A percentile compares a stretch with the other conserved stretches of the same genome.
Conservation (phyloP, 352 stramenopile species). For the Phytopythium kandeliae region DNA sequence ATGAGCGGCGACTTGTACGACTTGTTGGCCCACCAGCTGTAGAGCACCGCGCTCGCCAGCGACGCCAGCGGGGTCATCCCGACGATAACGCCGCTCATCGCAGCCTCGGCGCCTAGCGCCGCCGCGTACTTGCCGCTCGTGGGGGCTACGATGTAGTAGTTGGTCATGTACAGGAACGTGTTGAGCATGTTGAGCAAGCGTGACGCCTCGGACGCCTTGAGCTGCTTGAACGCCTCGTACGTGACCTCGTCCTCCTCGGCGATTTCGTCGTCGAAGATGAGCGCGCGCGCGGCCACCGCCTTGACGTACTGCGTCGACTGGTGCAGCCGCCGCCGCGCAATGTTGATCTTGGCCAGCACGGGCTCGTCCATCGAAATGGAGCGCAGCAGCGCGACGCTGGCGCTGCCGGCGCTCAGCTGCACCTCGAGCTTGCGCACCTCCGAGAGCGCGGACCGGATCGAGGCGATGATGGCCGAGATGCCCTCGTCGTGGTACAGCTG, state of each 20-base stretch:
- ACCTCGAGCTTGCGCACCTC: conserved; percentile 57
- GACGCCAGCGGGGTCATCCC: conserved; percentile 96
- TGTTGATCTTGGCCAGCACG: conserved; percentile 61
- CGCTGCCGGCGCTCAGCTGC: conserved; percentile 17
- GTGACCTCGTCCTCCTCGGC: conserved; percentile 74
- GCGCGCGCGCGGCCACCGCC: conserved; percentile 67
- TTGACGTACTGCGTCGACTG: conserved; percentile 85
- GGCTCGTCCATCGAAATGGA: conserved; percentile 76
- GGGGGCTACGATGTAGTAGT: conserved; percentile 97
- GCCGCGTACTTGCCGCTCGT: conserved; percentile 91
- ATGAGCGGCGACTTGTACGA: conserved; percentile 86
- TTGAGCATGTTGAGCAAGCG: conserved; percentile 92
- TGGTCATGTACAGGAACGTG: conserved; percentile 97
- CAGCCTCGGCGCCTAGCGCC: conserved; percentile 82
- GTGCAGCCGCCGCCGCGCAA: conserved; percentile 58
- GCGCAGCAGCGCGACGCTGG: conserved; percentile 26
- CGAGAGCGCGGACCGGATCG: conserved; percentile 59
- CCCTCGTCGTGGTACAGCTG: conserved; percentile 84
- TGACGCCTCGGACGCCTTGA: conserved; percentile 47
- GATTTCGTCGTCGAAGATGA: conserved; percentile 80
- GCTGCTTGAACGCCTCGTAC: conserved; percentile 54
- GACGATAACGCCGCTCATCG: conserved; percentile 93
- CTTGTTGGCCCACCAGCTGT: conserved; percentile 92
- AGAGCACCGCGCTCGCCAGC: conserved; percentile 90
- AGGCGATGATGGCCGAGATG: conserved; percentile 85